Evolutionary conservation across 2,329 filamentous ascomycete genomes (phyloP).

Genomic region (Fusarium redolens): DNA sequence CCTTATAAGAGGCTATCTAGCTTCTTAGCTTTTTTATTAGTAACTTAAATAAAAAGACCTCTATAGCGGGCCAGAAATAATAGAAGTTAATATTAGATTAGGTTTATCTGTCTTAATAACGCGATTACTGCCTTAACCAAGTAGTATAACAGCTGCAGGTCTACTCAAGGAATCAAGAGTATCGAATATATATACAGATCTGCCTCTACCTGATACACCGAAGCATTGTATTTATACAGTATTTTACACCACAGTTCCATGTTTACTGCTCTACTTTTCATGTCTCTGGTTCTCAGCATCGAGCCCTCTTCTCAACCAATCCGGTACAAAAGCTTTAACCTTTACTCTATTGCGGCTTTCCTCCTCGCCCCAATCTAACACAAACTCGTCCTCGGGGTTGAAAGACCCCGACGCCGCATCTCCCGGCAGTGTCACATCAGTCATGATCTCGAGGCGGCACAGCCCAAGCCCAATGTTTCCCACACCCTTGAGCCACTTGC

Average conservation of each 20-base stretch:
- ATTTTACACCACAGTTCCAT: conserved; percentile 8
- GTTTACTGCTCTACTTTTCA: conserved; percentile 14
- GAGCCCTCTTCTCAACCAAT: conserved; percentile 71
- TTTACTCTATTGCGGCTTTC: conserved; percentile 55
- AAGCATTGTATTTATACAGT: conserved; percentile 22
- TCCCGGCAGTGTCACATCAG: conserved; percentile 77
- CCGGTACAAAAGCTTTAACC: conserved; percentile 85
- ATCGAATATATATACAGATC: conserved; percentile 20
- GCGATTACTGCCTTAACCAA: too few relatives aligned
- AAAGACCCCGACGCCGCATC: conserved; percentile 73
- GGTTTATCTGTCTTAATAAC: too few relatives aligned
- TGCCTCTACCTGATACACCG: background rate
- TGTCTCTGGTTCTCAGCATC: conserved; percentile 41
- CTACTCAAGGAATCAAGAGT: background rate
- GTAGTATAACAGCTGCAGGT: too few relatives aligned
- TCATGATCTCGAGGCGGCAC: conserved; percentile 92
- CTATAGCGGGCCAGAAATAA: too few relatives aligned
- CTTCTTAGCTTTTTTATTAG: too few relatives aligned
- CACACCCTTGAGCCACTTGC: conserved; percentile 81
- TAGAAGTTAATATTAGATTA: too few relatives aligned
- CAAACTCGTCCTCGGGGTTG: conserved; percentile 71
- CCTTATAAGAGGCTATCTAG: too few relatives aligned
- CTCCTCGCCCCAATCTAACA: conserved; percentile 64
- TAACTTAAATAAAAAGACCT: too few relatives aligned
- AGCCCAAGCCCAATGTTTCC: conserved; percentile 90